Percentiles rank a stretch among this genome's conserved stretches.
These are phyloP conservation scores for Artemisia tridentata DNA, from an alignment of 129 eudicot genomes.

Conservation along the genomic window DNA sequence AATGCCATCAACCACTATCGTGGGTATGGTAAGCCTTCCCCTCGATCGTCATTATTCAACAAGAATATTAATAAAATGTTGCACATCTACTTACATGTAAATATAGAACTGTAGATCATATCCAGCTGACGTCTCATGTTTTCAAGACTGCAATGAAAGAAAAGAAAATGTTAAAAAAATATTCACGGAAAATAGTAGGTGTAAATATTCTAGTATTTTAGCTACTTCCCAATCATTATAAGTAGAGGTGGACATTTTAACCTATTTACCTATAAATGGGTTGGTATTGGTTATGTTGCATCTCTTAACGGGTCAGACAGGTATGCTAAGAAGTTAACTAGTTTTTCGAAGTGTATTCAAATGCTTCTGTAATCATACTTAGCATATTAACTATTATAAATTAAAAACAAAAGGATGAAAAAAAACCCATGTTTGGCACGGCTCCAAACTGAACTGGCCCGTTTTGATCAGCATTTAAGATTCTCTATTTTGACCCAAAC, in stretches of 20 bases:
- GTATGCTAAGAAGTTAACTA: background rate
- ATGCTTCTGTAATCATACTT: background rate
- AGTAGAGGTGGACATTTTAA: background rate
- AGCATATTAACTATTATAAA: background rate
- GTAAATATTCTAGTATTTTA: background rate
- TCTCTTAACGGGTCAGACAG: background rate
- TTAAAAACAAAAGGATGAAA: background rate
- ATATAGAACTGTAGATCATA: background rate
- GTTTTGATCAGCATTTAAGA: background rate
- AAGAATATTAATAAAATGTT: background rate
- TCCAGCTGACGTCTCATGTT: background rate
- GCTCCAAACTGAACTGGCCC: background rate
- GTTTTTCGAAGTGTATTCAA: background rate
- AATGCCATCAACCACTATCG: background rate
- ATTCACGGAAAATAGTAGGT: background rate
- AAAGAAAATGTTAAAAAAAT: background rate
- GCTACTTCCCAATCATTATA: too few species aligned
- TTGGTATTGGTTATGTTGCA: background rate
- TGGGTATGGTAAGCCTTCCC: slow-evolving; percentile 3
- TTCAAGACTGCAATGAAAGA: slow-evolving; percentile 8
- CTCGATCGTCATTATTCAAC: background rate
- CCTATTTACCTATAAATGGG: background rate
- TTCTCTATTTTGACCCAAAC: background rate
- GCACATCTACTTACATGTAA: background rate
- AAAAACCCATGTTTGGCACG: background rate